Conservation (phyloP, 805 yeast genomes). For the Starmera quercuum region DNA sequence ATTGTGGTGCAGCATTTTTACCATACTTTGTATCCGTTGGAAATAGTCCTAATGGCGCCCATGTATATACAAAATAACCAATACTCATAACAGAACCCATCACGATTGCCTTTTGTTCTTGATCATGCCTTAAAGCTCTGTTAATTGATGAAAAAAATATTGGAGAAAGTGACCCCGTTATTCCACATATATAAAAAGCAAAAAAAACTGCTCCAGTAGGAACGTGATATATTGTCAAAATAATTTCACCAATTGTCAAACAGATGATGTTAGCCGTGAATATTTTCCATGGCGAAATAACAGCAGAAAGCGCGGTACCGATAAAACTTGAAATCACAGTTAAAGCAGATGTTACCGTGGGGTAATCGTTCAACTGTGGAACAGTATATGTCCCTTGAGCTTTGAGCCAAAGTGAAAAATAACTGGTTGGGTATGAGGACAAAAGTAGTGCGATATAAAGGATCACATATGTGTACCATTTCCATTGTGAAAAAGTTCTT, state of each 20-base stretch:
- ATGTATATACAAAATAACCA: background rate
- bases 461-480: background rate
- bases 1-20: conserved; percentile 3
- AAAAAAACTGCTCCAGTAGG: conserved; percentile 1
- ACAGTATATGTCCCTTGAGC: conserved; percentile 1
- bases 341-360: background rate
- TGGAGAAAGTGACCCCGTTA: conserved; percentile 2
- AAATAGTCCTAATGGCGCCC: conserved; percentile 3
- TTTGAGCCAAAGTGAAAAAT: conserved; percentile 2
- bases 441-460: background rate
- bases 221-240: conserved; percentile 2
- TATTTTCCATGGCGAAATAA: conserved; percentile 1
- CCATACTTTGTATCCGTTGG: conserved; percentile 2
- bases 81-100: background rate
- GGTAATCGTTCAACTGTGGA: background rate
- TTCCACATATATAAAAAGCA: conserved; percentile 1
- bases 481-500: conserved; percentile 1
- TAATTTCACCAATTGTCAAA: background rate
- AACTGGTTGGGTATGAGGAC: conserved; percentile 1
- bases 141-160: conserved; percentile 1
- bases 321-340: background rate
- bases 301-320: conserved; percentile 1
- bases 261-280: background rate
- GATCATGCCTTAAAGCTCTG: conserved; percentile 2
- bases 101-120: conserved; percentile 1